These are phyloP conservation scores for Kockiozyma suomiensis DNA, from an alignment of 805 yeast genomes.

Conservation along the genomic window DNA sequence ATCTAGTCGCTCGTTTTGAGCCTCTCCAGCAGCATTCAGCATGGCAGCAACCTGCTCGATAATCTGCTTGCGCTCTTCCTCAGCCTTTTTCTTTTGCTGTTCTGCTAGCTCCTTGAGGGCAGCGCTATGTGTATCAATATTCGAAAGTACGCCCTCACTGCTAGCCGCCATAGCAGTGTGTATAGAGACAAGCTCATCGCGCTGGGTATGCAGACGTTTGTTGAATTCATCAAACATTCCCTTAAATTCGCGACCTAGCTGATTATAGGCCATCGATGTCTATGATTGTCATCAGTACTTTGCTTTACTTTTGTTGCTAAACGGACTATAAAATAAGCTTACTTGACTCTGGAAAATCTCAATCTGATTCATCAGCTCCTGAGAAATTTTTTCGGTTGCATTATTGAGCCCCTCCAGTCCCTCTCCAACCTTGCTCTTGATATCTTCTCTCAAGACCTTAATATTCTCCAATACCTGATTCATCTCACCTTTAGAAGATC, in stretches of 20 bases:
- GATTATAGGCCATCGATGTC: conserved; percentile 33
- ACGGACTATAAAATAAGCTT: background rate
- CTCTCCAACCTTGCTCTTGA: conserved; percentile 33
- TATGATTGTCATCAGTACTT: background rate
- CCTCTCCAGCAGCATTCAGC: conserved; percentile 5
- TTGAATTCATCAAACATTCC: conserved; percentile 34
- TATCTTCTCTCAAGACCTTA: conserved; percentile 33
- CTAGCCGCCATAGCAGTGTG: conserved; percentile 26
- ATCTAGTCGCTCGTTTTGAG: conserved; percentile 23
- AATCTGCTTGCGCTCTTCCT: conserved; percentile 19
- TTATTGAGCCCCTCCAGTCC: conserved; percentile 29
- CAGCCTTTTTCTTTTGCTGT: conserved; percentile 19
- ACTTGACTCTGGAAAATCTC: conserved; percentile 26
- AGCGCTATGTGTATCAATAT: conserved; percentile 7
- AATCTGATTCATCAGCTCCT: conserved; percentile 29
- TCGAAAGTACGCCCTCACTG: conserved; percentile 12
- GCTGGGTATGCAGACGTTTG: conserved; percentile 29
- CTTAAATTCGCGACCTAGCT: conserved; percentile 35
- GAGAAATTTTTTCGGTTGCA: conserved; percentile 32
- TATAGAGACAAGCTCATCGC: conserved; percentile 30
- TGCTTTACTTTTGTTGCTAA: too few species aligned
- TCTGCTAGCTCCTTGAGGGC: conserved; percentile 9
- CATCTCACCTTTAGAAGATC: conserved; percentile 28
- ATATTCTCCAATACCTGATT: conserved; percentile 31
- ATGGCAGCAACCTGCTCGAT: conserved; percentile 21